These are phyloP conservation scores for Tremellales sp. DNA, from an alignment of 1,284 basidiomycete species.

Conservation along the genomic window DNA sequence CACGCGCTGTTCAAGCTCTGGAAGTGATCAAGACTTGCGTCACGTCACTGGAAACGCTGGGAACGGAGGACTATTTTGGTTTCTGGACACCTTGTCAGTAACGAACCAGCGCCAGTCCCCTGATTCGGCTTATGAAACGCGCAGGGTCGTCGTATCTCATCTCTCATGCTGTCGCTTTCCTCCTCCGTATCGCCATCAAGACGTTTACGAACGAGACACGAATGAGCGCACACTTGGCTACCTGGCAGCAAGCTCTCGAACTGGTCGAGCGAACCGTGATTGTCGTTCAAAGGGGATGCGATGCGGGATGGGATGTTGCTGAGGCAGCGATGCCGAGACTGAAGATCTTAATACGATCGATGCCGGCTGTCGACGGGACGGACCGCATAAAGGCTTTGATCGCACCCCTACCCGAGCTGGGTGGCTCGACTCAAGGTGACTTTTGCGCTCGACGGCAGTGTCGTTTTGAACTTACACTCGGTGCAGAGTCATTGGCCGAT, in stretches of 20 bases:
- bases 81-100: slow-evolving; percentile 10
- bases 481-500: no score
- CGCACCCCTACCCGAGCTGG: no score
- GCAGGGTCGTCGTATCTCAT: slow-evolving; percentile 6
- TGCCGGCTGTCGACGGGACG: no score
- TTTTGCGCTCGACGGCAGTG: no score
- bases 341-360: no score
- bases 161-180: slow-evolving; percentile 4
- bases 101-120: no score
- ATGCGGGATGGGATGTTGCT: background rate
- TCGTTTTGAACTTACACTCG: no score
- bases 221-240: no score
- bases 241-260: background rate
- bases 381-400: no score
- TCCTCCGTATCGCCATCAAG: slow-evolving; percentile 4
- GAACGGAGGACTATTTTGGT: background rate
- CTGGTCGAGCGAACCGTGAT: background rate
- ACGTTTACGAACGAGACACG: background rate
- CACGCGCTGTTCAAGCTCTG: background rate
- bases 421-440: no score
- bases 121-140: no score
- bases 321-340: background rate
- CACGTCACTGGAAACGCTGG: slow-evolving; percentile 4
- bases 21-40: background rate
- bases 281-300: background rate